Evolutionary conservation across 306 rosid species (phyloP), one percentile per base, ranked within the genome.

Genomic region (Mimosa pudica): DNA sequence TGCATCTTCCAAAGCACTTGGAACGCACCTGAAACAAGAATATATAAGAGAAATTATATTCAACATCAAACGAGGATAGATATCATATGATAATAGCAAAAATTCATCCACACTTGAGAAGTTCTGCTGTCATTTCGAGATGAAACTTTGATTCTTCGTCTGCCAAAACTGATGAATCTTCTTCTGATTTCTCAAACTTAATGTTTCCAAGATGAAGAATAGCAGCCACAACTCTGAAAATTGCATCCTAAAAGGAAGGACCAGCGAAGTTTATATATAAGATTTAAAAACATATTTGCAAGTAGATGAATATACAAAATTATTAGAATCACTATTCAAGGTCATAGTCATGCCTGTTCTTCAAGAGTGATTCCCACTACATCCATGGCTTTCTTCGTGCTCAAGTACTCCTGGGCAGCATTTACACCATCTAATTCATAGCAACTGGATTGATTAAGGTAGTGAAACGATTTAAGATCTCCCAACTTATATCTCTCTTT

Each of bases 141-240:
- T 89, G 97, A 77, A 87, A 90, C 73, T 82, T 83, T 81, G 98
- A 88, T 76, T 69, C 82, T 36, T 94, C 96, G 77, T 90, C 89
- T 89, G 89, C 89, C 75, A 94, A 65, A 84, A 87, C 84, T 75
- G 98, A 81, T 41, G 93, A 88, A 80, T 94, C 98, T 67, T 94
- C 98, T 70, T 87, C 94, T 71, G 94, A 82, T 71, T 77, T 87
- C 54, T 77, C 81, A 83, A 94, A 94, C 41, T 86, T 89, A 74
- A 94, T 45, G 84, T 94, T 92, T 72, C 98, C 97, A 44, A 94
- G 94, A 88, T 94, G 98, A 71, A 94, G 98, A 87, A 94, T 94
- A 74, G 92, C 91, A 84, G 97, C 98, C 76, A 94, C 87, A 80
- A 90, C 91, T 86, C 96, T 88, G 86, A 94, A 94, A 82, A 94